Evolutionary conservation across 2,329 filamentous ascomycete species (phyloP).

Genomic region (Aspergillus fijiensis): DNA sequence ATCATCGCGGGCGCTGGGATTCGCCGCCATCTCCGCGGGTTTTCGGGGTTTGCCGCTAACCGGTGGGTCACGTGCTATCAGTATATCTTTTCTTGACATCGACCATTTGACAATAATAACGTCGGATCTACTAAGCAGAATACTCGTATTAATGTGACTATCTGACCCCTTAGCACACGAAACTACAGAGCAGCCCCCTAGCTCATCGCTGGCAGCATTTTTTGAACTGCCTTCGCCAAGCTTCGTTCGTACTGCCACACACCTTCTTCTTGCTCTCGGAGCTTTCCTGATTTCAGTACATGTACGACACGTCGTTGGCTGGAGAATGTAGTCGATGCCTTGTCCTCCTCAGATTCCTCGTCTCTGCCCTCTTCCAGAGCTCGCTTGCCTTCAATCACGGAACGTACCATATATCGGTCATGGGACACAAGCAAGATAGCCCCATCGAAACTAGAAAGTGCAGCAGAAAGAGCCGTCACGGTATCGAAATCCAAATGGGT

Average conservation of each 20-base stretch:
- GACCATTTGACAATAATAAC: background rate
- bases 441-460: slow-evolving; percentile 67
- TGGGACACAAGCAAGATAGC: slow-evolving; percentile 77
- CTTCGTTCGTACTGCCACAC: slow-evolving; percentile 65
- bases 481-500: slow-evolving; percentile 84
- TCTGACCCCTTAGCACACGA: no score
- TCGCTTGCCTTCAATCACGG: slow-evolving; percentile 65
- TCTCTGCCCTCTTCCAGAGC: slow-evolving; percentile 40
- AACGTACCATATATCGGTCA: slow-evolving; percentile 77
- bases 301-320: slow-evolving; percentile 58
- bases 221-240: slow-evolving; percentile 60
- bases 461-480: slow-evolving; percentile 67
- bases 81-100: background rate
- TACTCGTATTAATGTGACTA: no score
- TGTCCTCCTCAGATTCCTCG: slow-evolving; percentile 50
- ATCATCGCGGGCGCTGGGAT: background rate
- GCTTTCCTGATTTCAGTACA: slow-evolving; percentile 57
- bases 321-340: slow-evolving; percentile 43
- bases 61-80: background rate
- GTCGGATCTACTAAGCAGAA: no score
- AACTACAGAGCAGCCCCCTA: background rate
- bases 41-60: background rate
- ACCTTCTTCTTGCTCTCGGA: slow-evolving; percentile 58
- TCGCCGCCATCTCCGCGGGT: background rate
- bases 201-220: slow-evolving; percentile 34